Evolutionary conservation across 2,329 filamentous ascomycete genomes (phyloP), one percentile per base, ranked within the genome.

Genomic region (Pyrenophora graminea): DNA sequence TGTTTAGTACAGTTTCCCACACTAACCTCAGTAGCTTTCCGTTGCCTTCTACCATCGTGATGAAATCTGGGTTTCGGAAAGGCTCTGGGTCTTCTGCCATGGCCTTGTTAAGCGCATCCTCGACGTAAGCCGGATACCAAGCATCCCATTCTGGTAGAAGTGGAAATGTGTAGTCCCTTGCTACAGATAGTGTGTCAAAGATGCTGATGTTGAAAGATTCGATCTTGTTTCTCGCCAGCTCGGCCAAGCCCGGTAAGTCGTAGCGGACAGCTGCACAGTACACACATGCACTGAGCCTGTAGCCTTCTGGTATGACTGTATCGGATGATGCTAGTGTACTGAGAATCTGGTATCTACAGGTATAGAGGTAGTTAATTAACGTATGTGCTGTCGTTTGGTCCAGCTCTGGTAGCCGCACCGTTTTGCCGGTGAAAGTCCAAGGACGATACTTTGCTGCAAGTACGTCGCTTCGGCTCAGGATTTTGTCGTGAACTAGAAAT

Each of bases 261-360:
- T 67, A 69, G 4, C 59, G 58, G 1, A 58, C 46, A 2, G 68
- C 67, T 1, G 66, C 65, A 39, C 59, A 66, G 40, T 71, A 71
- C 0, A 66, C 58, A 39, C 62, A 62, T 0, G 62, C 62, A 7
- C 61, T 51, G 1, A 61, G 50, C 18, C 59, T 66, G 45, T 66
- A 67, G 5, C 23, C 48, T 1, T 48, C 19, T 3, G 56, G 5
- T 4, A 48, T 37, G 13, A 42, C 41, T 8, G 53, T 46, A 2
- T 56, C 50, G 2, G 15, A 37, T 0, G 49, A 32, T 7, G 47
- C 39, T 8, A 42, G 9, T 3, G 40, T 34, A 4, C 45, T 30
- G 6, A 67, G 48, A 2, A 49, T 48, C 33, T 69, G 57, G 44
- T 64, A 69, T 25, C 45, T 53, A 0, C 57, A 58, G 3, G 59